Percentiles rank a stretch among this genome's conserved stretches.
Conservation (phyloP, 495 filamentous ascomycete genomes). For the Durotheca rogersii region DNA sequence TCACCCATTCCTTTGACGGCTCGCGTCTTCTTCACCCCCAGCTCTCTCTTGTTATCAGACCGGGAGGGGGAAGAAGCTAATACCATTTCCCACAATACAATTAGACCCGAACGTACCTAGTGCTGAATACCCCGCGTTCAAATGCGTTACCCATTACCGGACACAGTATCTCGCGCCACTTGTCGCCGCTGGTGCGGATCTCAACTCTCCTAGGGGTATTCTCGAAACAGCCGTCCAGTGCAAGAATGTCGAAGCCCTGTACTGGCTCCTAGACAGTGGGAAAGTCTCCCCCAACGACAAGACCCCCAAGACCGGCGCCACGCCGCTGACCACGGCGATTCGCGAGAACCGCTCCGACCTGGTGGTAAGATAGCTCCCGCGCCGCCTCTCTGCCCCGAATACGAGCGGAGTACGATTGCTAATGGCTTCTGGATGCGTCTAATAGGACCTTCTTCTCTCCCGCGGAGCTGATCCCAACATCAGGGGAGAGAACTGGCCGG, state of each 20-base stretch:
- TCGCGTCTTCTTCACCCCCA: neutral
- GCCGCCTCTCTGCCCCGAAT: too few species aligned
- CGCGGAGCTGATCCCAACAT: conserved; percentile 55
- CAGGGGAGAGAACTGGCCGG: conserved; percentile 56
- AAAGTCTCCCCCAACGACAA: conserved; percentile 52
- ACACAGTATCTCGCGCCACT: conserved; percentile 51
- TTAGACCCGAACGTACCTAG: conserved; percentile 53
- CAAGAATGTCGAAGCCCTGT: conserved; percentile 50
- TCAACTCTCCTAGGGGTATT: conserved; percentile 53
- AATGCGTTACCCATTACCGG: conserved; percentile 57
- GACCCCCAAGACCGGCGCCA: conserved; percentile 45
- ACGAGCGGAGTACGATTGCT: too few species aligned
- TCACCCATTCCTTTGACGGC: too few species aligned
- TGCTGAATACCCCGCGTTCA: conserved; percentile 56
- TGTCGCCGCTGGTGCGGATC: conserved; percentile 52
- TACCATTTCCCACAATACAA: neutral
- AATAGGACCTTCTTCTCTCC: conserved; percentile 45
- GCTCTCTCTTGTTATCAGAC: too few species aligned
- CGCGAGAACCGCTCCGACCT: conserved; percentile 48
- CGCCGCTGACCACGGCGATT: conserved; percentile 56
- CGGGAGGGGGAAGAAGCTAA: too few species aligned
- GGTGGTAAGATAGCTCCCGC: conserved; percentile 37
- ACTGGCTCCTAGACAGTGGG: conserved; percentile 50
- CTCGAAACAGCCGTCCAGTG: conserved; percentile 55
- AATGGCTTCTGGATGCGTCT: neutral